These are phyloP conservation scores for Thelonectria discophora DNA, from an alignment of 2,329 filamentous ascomycete species.

Conservation along the genomic window DNA sequence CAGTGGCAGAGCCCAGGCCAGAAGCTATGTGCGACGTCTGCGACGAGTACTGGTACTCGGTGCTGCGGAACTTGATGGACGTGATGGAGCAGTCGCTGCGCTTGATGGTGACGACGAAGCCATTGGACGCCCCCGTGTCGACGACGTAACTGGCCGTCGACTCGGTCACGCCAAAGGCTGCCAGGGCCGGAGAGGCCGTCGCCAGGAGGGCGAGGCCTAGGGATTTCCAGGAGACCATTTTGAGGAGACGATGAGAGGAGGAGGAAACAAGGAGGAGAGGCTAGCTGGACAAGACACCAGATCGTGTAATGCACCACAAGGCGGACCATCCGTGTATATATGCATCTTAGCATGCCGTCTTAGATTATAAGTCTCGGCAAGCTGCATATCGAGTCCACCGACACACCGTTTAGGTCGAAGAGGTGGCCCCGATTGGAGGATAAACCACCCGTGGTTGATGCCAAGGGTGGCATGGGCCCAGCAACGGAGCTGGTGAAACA, in stretches of 20 bases:
- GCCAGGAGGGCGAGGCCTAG: constrained; percentile 44
- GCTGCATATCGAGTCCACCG: constrained; percentile 17
- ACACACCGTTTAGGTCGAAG: too few relatives aligned
- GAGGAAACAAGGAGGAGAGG: background rate
- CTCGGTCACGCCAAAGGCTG: constrained; percentile 54
- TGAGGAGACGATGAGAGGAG: background rate
- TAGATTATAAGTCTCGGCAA: background rate
- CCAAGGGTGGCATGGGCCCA: constrained; percentile 13
- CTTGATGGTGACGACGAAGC: constrained; percentile 61
- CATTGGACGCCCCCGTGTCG: constrained; percentile 58
- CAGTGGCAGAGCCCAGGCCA: constrained; percentile 59
- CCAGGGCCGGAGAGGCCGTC: constrained; percentile 44
- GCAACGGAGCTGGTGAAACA: constrained; percentile 30
- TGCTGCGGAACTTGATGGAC: constrained; percentile 67
- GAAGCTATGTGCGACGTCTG: constrained; percentile 53
- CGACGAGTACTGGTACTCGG: constrained; percentile 64
- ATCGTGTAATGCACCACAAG: background rate
- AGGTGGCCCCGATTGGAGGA: constrained; percentile 37
- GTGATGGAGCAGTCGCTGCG: constrained; percentile 69
- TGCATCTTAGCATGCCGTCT: background rate
- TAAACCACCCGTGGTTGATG: constrained; percentile 27
- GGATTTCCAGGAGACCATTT: constrained; percentile 38
- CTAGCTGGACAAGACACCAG: constrained; percentile 7
- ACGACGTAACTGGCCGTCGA: constrained; percentile 54
- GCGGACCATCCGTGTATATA: constrained; percentile 26